phyloP scores from a whole-genome alignment of 2,329 filamentous ascomycete species.

The Penicillium decumbens region DNA sequence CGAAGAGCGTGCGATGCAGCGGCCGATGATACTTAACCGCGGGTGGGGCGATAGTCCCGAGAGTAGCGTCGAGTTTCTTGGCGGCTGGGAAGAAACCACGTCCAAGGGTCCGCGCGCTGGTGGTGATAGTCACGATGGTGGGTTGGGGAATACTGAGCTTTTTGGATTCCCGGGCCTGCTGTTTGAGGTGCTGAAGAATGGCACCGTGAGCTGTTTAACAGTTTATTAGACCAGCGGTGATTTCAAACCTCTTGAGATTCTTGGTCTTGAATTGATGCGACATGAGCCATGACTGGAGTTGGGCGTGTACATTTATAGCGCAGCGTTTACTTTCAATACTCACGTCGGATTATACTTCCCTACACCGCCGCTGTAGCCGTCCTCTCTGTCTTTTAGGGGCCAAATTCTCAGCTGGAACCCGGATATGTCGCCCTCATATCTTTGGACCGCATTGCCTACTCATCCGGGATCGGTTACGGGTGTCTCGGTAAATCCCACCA shows the following conservation, averaged over 20 bases:
- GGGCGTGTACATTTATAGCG: background rate
- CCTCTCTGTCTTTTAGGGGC: no score
- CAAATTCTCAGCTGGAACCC: no score
- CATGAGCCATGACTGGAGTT: constrained; percentile 6
- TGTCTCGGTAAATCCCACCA: no score
- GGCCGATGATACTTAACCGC: constrained; percentile 78
- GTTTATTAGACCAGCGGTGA: constrained; percentile 59
- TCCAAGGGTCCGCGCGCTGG: constrained; percentile 43
- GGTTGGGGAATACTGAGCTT: constrained; percentile 70
- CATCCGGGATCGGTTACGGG: no score
- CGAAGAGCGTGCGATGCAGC: constrained; percentile 51
- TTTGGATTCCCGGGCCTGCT: constrained; percentile 91
- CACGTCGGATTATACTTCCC: no score
- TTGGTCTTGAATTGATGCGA: background rate
- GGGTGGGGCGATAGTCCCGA: constrained; percentile 90
- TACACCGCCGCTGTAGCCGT: no score
- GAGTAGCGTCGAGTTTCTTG: constrained; percentile 79
- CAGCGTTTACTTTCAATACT: background rate
- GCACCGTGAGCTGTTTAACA: constrained; percentile 80
- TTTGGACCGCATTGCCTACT: no score
- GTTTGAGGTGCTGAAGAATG: constrained; percentile 94
- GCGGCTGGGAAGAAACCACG: constrained; percentile 75
- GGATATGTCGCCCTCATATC: no score
- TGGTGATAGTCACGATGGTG: constrained; percentile 45
- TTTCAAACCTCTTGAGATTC: background rate